phyloP scores from a whole-genome alignment of 495 filamentous ascomycete species.

The Lasiosphaeris hirsuta region DNA sequence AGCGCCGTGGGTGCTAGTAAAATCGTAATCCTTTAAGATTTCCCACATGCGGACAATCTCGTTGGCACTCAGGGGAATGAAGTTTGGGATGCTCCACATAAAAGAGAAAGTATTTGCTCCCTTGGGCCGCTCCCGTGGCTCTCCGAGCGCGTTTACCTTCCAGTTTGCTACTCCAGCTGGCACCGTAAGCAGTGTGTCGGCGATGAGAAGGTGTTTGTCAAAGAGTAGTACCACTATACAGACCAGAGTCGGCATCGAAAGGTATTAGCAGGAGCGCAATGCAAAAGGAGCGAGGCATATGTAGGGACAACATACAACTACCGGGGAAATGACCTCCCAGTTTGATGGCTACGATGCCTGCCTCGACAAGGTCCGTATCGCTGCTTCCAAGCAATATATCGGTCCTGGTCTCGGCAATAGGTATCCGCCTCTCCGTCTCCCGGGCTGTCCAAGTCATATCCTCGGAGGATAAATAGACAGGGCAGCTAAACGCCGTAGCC shows the following conservation, averaged over 20 bases:
- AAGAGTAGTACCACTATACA: conserved; percentile 53
- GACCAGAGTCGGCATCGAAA: no score
- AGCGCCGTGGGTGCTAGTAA: conserved; percentile 62
- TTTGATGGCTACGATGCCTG: conserved; percentile 57
- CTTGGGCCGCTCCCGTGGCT: conserved; percentile 41
- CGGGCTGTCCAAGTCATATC: conserved; percentile 57
- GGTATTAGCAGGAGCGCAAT: neutral
- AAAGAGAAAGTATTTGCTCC: conserved; percentile 65
- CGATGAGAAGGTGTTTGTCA: conserved; percentile 58
- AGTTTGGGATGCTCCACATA: conserved; percentile 78
- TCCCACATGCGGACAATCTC: conserved; percentile 54
- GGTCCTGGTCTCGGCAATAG: conserved; percentile 32
- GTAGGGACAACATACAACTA: conserved; percentile 32
- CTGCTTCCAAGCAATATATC: conserved; percentile 37
- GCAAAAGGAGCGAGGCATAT: neutral
- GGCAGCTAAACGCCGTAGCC: conserved; percentile 60
- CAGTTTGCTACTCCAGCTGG: conserved; percentile 51
- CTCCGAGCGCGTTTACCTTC: conserved; percentile 31
- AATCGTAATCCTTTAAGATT: conserved; percentile 54
- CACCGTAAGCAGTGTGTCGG: conserved; percentile 67
- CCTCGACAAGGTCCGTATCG: conserved; percentile 28
- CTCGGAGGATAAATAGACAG: conserved; percentile 58
- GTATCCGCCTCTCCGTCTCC: conserved; percentile 37
- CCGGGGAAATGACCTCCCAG: conserved; percentile 74
- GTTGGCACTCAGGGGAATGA: conserved; percentile 64